These are phyloP conservation scores for Pythium periplocum DNA, from an alignment of 352 stramenopile genomes.

Conservation along the genomic window DNA sequence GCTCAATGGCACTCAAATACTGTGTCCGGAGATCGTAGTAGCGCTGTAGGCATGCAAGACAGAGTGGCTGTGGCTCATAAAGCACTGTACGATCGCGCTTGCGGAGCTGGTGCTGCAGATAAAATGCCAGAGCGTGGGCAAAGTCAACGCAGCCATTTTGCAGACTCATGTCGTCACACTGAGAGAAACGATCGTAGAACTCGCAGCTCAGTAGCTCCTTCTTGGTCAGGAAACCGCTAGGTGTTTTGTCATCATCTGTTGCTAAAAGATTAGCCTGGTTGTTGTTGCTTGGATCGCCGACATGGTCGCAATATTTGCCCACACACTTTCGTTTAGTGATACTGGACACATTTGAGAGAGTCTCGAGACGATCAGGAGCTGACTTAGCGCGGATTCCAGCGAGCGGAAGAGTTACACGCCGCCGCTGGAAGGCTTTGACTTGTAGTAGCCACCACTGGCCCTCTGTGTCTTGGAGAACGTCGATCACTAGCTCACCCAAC, in stretches of 20 bases:
- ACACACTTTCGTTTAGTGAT: constrained; percentile 35
- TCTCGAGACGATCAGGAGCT: constrained; percentile 37
- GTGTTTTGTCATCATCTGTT: neutral
- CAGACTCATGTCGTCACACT: constrained; percentile 35
- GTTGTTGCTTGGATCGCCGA: neutral
- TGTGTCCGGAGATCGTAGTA: constrained; percentile 35
- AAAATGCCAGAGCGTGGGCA: constrained; percentile 32
- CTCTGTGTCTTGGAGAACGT: constrained; percentile 45
- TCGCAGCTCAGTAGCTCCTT: constrained; percentile 64
- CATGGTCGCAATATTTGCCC: constrained; percentile 11
- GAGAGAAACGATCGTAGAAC: constrained; percentile 48
- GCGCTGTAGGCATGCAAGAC: constrained; percentile 28
- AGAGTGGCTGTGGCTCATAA: constrained; percentile 56
- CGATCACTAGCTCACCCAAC: constrained; percentile 45
- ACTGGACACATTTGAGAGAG: constrained; percentile 1
- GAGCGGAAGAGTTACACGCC: constrained; percentile 10
- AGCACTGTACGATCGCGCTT: constrained; percentile 46
- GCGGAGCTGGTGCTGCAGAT: constrained; percentile 46
- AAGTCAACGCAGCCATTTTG: constrained; percentile 37
- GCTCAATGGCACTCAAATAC: too few species aligned
- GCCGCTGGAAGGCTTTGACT: constrained; percentile 55
- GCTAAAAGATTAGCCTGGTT: constrained; percentile 8
- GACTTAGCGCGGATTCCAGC: constrained; percentile 27
- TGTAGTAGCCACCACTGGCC: constrained; percentile 65
- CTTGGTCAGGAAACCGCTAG: constrained; percentile 52